Percentiles rank a stretch among this genome's conserved stretches.
These are phyloP conservation scores for Globisporangium apiculatum DNA, from an alignment of 352 stramenopile genomes.

Conservation along the genomic window DNA sequence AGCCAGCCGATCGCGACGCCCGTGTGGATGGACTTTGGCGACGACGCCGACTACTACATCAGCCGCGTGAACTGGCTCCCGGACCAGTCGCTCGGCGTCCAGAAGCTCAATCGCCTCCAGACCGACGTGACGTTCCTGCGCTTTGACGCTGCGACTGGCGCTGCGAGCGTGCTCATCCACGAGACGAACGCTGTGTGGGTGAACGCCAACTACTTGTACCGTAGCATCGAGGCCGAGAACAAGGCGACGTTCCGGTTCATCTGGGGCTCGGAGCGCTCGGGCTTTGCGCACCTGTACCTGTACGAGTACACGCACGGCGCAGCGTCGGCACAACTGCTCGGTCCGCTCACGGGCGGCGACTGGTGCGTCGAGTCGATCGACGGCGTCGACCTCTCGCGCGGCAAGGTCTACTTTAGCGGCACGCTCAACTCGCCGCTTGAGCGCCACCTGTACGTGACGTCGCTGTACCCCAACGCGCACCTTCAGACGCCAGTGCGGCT, in stretches of 20 bases:
- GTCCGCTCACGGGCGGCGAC: slow-evolving; percentile 51
- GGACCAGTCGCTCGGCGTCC: slow-evolving; percentile 89
- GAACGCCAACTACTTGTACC: slow-evolving; percentile 93
- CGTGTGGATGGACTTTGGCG: slow-evolving; percentile 75
- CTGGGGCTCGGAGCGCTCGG: slow-evolving; percentile 90
- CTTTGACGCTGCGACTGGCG: slow-evolving; percentile 74
- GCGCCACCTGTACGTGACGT: slow-evolving; percentile 87
- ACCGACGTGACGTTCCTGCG: slow-evolving; percentile 62
- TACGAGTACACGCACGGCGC: slow-evolving; percentile 82
- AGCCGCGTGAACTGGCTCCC: slow-evolving; percentile 92
- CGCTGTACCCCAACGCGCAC: slow-evolving; percentile 33
- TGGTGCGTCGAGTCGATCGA: slow-evolving; percentile 83
- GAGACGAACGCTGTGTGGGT: slow-evolving; percentile 92
- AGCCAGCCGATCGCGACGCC: slow-evolving; percentile 28
- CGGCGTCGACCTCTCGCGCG: slow-evolving; percentile 67
- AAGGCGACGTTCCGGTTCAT: slow-evolving; percentile 92
- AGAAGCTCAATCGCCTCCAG: slow-evolving; percentile 82
- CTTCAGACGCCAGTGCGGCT: slow-evolving; percentile 59
- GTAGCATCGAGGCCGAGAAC: slow-evolving; percentile 71
- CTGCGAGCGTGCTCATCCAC: slow-evolving; percentile 67
- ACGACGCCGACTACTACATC: slow-evolving; percentile 74
- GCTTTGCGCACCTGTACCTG: slow-evolving; percentile 95
- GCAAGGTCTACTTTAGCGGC: slow-evolving; percentile 86
- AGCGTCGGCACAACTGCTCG: slow-evolving; percentile 32
- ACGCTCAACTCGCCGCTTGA: slow-evolving; percentile 86